phyloP scores from a whole-genome alignment of 257 asterid species.

The Nicotiana otophora region DNA sequence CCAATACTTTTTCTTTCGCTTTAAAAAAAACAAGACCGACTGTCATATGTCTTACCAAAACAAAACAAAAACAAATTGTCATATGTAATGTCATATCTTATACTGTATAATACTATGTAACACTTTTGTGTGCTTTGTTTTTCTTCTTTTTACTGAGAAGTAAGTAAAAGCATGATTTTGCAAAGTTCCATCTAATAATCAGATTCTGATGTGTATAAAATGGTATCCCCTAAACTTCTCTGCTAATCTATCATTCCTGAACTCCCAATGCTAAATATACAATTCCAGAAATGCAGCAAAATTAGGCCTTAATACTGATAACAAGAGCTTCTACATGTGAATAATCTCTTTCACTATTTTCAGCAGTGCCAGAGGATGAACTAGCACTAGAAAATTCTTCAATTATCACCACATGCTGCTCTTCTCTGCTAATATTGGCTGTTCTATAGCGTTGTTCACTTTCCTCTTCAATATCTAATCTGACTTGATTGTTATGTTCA shows the following conservation, averaged over 20 bases:
- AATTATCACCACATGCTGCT: conserved; percentile 1
- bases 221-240: not conserved
- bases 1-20: not conserved
- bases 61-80: too few relatives aligned
- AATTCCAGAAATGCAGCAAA: not conserved
- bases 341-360: not conserved
- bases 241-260: not conserved
- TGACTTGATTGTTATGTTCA: not conserved
- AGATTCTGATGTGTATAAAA: not conserved
- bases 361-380: not conserved
- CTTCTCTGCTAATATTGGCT: not conserved
- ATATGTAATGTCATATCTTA: not conserved
- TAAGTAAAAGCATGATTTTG: not conserved
- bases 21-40: not conserved
- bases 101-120: not conserved
- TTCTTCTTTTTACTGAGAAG: too few relatives aligned
- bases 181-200: not conserved
- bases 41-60: not conserved
- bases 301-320: conserved; percentile 3
- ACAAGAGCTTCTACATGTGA: conserved; percentile 13
- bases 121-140: not conserved
- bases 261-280: not conserved
- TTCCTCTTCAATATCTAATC: not conserved
- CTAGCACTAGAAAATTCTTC: conserved; percentile 25
- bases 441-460: conserved; percentile 6